Percentiles rank a stretch among this genome's conserved stretches.
Evolutionary conservation across 2,329 filamentous ascomycete species (phyloP).

Genomic region (Trichoderma sp.): DNA sequence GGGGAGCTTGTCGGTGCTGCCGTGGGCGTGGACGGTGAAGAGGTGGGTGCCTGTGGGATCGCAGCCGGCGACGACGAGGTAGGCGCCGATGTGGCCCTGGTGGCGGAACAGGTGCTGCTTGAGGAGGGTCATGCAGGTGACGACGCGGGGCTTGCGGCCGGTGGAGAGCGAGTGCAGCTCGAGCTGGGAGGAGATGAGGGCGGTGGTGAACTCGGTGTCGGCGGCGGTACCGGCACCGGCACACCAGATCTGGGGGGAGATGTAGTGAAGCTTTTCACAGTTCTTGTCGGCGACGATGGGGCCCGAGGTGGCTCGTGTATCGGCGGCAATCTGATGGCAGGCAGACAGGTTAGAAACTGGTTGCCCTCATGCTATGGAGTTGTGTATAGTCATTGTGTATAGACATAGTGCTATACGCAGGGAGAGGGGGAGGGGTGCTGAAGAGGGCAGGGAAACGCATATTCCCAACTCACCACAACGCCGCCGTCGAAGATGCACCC

Average conservation of each 20-base stretch:
- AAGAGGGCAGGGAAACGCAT: neutral
- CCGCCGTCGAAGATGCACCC: conserved; percentile 95
- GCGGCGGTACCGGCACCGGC: conserved; percentile 96
- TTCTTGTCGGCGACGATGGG: conserved; percentile 99
- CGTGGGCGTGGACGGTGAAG: conserved; percentile 98
- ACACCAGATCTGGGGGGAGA: conserved; percentile 98
- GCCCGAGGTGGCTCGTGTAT: conserved; percentile 94
- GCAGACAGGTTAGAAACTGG: neutral
- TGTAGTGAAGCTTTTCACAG: conserved; percentile 99
- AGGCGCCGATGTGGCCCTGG: conserved; percentile 96
- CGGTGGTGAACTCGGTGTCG: conserved; percentile 98
- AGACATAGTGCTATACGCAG: neutral
- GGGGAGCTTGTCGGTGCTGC: conserved; percentile 95
- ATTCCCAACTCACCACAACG: conserved; percentile 68
- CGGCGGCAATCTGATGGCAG: conserved; percentile 82
- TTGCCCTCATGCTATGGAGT: neutral
- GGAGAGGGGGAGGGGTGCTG: neutral
- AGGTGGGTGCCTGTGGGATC: conserved; percentile 93
- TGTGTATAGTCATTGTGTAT: neutral
- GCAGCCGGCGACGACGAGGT: conserved; percentile 93
- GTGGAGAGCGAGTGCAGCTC: conserved; percentile 96
- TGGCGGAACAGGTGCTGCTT: conserved; percentile 99
- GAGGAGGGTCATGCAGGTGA: conserved; percentile 98
- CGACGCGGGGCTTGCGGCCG: conserved; percentile 92
- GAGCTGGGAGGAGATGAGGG: conserved; percentile 96